Base-by-base conservation (phyloP, 768 basidiomycete genomes). In the Amanita muscaria region DNA sequence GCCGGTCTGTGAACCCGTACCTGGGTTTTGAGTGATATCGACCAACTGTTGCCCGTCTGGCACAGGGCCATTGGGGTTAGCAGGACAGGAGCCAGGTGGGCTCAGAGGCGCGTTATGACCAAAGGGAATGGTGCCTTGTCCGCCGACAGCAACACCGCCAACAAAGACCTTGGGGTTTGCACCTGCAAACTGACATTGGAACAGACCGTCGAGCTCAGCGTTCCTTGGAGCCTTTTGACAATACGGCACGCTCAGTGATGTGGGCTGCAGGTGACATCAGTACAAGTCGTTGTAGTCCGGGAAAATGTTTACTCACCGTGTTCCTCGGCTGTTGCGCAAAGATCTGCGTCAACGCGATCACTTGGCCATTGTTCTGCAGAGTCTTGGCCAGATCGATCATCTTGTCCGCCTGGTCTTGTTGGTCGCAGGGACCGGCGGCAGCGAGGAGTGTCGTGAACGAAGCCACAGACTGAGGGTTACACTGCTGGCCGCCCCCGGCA, bases 371-470 rank as follows among this genome's bases (percentile, higher is more conserved):
- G 40, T 66, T 74, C 40, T 67, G 66, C 35, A 77, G 68, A 6
- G 60, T 55, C 53, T 70, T 62, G 10, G 62, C 64, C 11, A 74
- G 52, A 56, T 71, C 64, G 35, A 79, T 63, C 69, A 77, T 73
- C 12, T 59, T 45, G 49, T 79, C 77, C 19, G 71, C 76, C 15
- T 74, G 64, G 50, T 78, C 55, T 50, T 79, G 77, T 56, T 80
- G 77, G 1, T 67, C 74, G 49, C 76, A 79, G 44, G 67, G 59
- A 21, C 70, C 74, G 0, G 71, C 62, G 4, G 65, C 76, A 25
- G 76, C 75, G n/a, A 83, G 73, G 33, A 85, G 73, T 10, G 78
- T 77, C 30, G 53, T 52, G 53, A 80, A 79, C 1, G 80, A 72
- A 1, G 63, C 65, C 19, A 81, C 66, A 3, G 80, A 72, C 32